Conservation (phyloP, 129 eudicot genomes). For the Mikania micrantha region DNA sequence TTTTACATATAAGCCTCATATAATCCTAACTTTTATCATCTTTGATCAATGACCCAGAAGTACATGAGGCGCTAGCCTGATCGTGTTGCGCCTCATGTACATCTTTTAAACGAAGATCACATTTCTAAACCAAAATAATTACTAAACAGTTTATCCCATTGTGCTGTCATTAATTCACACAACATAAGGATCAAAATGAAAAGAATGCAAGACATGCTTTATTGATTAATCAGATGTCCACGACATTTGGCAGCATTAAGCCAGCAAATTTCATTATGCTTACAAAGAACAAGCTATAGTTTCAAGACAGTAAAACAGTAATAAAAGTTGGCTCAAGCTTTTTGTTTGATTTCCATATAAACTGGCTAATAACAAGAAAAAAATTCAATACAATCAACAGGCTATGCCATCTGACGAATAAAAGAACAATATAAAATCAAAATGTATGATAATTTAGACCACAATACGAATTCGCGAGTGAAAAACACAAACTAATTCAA, state of each 20-base stretch:
- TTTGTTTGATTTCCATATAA: conserved; percentile 26
- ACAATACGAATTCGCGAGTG: conserved; percentile 23
- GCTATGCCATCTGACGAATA: conserved; percentile 25
- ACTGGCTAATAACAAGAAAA: conserved; percentile 30
- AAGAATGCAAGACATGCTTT: not conserved
- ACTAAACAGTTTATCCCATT: not conserved
- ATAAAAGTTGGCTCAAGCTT: conserved; percentile 28
- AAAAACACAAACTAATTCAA: conserved; percentile 20
- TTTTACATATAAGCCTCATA: too few species aligned
- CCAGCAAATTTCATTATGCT: conserved; percentile 5
- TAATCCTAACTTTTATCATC: too few species aligned
- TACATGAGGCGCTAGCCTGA: too few species aligned
- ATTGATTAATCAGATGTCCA: not conserved
- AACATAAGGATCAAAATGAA: not conserved
- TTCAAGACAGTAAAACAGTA: conserved; percentile 9
- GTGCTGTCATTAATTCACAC: not conserved
- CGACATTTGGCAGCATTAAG: conserved; percentile 1
- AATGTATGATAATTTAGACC: conserved; percentile 28
- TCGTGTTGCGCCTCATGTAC: too few species aligned
- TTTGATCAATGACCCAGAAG: too few species aligned
- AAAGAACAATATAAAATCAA: conserved; percentile 32
- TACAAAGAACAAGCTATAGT: conserved; percentile 18
- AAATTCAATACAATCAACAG: conserved; percentile 26
- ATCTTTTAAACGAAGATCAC: not conserved
- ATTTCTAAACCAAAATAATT: not conserved